A percentile compares a stretch with the other conserved stretches of the same genome.
phyloP scores from a whole-genome alignment of 1,284 basidiomycete genomes.

The Coriolopsis trogii region DNA sequence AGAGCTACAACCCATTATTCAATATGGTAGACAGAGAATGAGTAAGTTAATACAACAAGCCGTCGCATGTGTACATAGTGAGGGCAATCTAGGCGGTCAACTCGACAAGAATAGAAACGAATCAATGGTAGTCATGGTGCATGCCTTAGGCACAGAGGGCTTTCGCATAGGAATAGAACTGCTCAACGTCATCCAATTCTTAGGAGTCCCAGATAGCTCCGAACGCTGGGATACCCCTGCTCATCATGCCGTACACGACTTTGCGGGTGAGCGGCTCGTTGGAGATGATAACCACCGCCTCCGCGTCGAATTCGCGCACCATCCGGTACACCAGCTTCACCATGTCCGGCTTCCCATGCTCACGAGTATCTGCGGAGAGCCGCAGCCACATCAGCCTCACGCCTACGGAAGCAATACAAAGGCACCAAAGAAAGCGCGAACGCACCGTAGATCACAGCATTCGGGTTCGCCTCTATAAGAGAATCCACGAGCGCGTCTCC shows the following conservation, averaged over 20 bases:
- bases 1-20: too few relatives aligned
- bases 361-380: constrained; percentile 47
- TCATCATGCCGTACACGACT: constrained; percentile 62
- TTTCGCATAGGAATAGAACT: too few relatives aligned
- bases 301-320: constrained; percentile 59
- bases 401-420: too few relatives aligned
- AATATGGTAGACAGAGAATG: too few relatives aligned
- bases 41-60: too few relatives aligned
- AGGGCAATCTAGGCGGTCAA: too few relatives aligned
- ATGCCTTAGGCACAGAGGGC: too few relatives aligned
- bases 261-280: constrained; percentile 60
- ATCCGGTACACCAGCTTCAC: constrained; percentile 57
- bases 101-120: too few relatives aligned
- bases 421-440: background rate
- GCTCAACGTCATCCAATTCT: too few relatives aligned
- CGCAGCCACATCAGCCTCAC: background rate
- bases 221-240: constrained; percentile 59
- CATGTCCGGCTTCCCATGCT: constrained; percentile 62
- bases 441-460: constrained; percentile 57
- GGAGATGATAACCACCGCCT: constrained; percentile 62
- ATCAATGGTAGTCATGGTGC: too few relatives aligned
- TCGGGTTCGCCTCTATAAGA: constrained; percentile 51
- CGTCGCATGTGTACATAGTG: too few relatives aligned
- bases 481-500: constrained; percentile 57
- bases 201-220: constrained; percentile 59